phyloP scores from a whole-genome alignment of 2,329 filamentous ascomycete genomes.

The Calonectria ilicicola region DNA sequence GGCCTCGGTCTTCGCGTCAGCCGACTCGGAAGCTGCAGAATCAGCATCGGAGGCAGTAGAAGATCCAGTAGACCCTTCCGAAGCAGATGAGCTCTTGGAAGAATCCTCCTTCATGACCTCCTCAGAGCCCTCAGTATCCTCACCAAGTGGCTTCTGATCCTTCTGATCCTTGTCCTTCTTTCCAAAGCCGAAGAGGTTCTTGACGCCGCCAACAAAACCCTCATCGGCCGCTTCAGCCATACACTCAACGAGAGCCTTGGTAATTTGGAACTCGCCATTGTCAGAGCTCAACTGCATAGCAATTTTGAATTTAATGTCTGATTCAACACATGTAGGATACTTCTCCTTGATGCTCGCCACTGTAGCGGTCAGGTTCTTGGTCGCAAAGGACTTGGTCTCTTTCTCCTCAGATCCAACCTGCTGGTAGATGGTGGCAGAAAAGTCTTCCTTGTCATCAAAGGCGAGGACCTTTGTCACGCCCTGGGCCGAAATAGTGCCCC shows the following conservation, averaged over 20 bases:
- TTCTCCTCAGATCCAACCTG: slow-evolving; percentile 70
- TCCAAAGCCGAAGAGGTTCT: slow-evolving; percentile 95
- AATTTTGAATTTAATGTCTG: slow-evolving; percentile 85
- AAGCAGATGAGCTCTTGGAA: slow-evolving; percentile 44
- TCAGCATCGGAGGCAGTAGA: slow-evolving; percentile 47
- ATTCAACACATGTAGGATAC: slow-evolving; percentile 77
- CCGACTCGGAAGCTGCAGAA: slow-evolving; percentile 60
- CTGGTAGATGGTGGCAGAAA: slow-evolving; percentile 84
- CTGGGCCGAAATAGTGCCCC: slow-evolving; percentile 80
- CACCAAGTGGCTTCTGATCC: slow-evolving; percentile 71
- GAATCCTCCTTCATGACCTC: slow-evolving; percentile 58
- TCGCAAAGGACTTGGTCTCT: slow-evolving; percentile 75
- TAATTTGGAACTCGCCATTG: slow-evolving; percentile 84
- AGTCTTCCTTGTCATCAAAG: slow-evolving; percentile 85
- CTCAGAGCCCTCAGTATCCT: slow-evolving; percentile 51
- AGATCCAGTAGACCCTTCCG: slow-evolving; percentile 38
- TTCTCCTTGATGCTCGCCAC: slow-evolving; percentile 83
- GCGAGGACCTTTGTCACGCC: slow-evolving; percentile 86
- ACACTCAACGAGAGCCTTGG: slow-evolving; percentile 84
- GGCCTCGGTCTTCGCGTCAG: slow-evolving; percentile 62
- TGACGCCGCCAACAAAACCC: slow-evolving; percentile 90
- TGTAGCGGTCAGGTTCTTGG: slow-evolving; percentile 87
- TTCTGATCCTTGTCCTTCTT: slow-evolving; percentile 83
- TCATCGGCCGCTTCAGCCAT: slow-evolving; percentile 84
- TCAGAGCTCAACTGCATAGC: slow-evolving; percentile 77